phyloP scores from a whole-genome alignment of 768 basidiomycete genomes.

The Mycena galericulata region DNA sequence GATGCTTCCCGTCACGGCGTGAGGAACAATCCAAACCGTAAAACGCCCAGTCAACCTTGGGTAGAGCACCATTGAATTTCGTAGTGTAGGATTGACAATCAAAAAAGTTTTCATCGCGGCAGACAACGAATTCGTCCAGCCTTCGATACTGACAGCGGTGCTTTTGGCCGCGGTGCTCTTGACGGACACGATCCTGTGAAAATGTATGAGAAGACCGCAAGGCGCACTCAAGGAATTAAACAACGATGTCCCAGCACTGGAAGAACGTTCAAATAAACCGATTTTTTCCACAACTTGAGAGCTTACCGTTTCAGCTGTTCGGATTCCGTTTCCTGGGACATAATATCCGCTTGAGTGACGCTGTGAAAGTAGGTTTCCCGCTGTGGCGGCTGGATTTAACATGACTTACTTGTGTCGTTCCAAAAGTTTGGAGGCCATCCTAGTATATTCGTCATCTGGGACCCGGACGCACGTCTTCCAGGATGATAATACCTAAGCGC shows the following conservation, averaged over 20 bases:
- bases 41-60: constrained; percentile 35
- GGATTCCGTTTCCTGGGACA: constrained; percentile 39
- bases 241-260: constrained; percentile 33
- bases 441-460: background rate
- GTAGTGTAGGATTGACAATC: constrained; percentile 41
- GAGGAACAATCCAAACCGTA: constrained; percentile 33
- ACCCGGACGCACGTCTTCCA: background rate
- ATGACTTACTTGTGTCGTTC: constrained; percentile 38
- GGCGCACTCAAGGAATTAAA: background rate
- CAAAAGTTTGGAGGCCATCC: constrained; percentile 41
- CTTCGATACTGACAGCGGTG: constrained; percentile 21
- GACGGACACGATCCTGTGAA: constrained; percentile 33
- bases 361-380: constrained; percentile 19
- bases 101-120: constrained; percentile 40
- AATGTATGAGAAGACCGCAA: background rate
- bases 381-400: too few relatives aligned
- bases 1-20: background rate
- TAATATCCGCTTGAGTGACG: constrained; percentile 44
- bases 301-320: constrained; percentile 41
- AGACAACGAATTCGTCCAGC: constrained; percentile 31
- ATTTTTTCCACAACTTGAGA: too few relatives aligned
- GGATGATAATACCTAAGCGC: constrained; percentile 33
- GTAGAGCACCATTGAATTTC: constrained; percentile 6
- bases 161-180: constrained; percentile 20
- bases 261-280: background rate